These are phyloP conservation scores for Plasmodium malariae DNA, from an alignment of 169 alveolate genomes.

Conservation along the genomic window DNA sequence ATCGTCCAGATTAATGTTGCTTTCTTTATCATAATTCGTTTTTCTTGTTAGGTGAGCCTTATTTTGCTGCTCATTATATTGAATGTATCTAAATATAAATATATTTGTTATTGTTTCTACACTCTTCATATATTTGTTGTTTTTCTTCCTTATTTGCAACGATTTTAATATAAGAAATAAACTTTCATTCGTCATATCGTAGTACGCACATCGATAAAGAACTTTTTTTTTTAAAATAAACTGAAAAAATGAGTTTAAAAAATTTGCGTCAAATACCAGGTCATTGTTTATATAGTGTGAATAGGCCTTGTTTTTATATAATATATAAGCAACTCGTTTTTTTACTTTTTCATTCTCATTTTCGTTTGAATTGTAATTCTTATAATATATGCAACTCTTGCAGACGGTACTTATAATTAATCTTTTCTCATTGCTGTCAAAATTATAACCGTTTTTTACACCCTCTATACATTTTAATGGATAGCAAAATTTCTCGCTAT, in stretches of 20 bases:
- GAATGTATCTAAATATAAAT: slow-evolving; percentile 56
- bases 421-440: slow-evolving; percentile 29
- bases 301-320: slow-evolving; percentile 37
- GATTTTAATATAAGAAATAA: slow-evolving; percentile 47
- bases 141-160: slow-evolving; percentile 27
- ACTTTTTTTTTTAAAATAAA: slow-evolving; percentile 14
- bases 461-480: background rate
- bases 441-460: slow-evolving; percentile 1
- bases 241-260: slow-evolving; percentile 11
- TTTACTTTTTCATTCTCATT: slow-evolving; percentile 17
- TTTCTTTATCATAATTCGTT: too few relatives aligned
- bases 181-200: slow-evolving; percentile 39
- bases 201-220: slow-evolving; percentile 18
- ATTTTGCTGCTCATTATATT: too few relatives aligned
- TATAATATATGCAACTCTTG: slow-evolving; percentile 23
- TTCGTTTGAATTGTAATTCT: background rate
- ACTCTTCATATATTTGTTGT: slow-evolving; percentile 32
- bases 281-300: slow-evolving; percentile 30
- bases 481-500: slow-evolving; percentile 7
- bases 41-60: too few relatives aligned
- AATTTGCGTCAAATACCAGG: slow-evolving; percentile 22
- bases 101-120: slow-evolving; percentile 53
- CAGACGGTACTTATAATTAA: slow-evolving; percentile 13
- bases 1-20: too few relatives aligned
- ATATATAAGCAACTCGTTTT: slow-evolving; percentile 66